These are phyloP conservation scores for Esteya vermicola DNA, from an alignment of 2,329 filamentous ascomycete species.

Conservation along the genomic window DNA sequence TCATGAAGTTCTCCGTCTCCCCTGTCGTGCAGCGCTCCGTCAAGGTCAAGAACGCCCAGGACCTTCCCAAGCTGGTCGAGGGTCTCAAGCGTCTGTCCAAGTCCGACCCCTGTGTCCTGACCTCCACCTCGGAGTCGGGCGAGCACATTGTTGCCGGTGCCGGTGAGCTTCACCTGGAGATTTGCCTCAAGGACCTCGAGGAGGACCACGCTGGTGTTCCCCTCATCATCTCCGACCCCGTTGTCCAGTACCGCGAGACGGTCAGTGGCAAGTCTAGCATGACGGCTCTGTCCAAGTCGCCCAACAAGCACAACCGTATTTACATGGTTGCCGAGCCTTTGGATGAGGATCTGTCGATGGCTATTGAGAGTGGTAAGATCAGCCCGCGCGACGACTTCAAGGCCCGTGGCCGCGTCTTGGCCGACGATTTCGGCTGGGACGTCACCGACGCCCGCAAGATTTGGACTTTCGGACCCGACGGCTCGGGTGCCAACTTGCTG, in stretches of 20 bases:
- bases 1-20: constrained; percentile 99
- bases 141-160: constrained; percentile 99
- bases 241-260: constrained; percentile 94
- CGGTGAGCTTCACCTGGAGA: constrained; percentile 98
- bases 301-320: constrained; percentile 99
- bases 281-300: constrained; percentile 95
- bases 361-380: constrained; percentile 88
- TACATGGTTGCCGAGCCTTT: constrained; percentile 90
- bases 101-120: constrained; percentile 97
- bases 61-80: constrained; percentile 98
- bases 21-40: constrained; percentile 97
- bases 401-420: constrained; percentile 86
- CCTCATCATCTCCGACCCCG: constrained; percentile 93
- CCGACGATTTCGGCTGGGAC: constrained; percentile 97
- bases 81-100: constrained; percentile 99
- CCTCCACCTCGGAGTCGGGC: constrained; percentile 76
- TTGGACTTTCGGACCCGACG: constrained; percentile 99
- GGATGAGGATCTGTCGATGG: constrained; percentile 76
- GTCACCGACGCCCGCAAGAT: constrained; percentile 99
- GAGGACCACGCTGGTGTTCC: constrained; percentile 98
- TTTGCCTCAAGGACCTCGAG: constrained; percentile 99
- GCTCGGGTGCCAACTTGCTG: constrained; percentile 92
- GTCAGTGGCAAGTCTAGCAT: constrained; percentile 77
- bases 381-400: constrained; percentile 97
- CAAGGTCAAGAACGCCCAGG: constrained; percentile 99